A percentile compares a stretch with the other conserved stretches of the same genome.
Conservation (phyloP, 768 basidiomycete species). For the Kwoniella newhampshirensis region DNA sequence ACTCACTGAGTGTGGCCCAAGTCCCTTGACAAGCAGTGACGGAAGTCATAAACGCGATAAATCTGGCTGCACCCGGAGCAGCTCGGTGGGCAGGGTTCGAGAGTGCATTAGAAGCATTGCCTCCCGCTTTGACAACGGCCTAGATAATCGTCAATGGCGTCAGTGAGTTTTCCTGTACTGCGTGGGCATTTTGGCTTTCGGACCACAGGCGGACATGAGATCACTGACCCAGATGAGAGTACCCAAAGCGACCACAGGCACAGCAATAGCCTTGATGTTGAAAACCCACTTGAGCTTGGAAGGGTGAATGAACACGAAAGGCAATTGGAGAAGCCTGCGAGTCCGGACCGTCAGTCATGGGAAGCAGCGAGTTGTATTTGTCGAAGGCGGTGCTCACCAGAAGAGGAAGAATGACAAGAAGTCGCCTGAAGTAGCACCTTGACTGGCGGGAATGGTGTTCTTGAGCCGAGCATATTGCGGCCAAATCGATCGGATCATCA, state of each 20-base stretch:
- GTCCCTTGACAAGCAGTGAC: conserved; percentile 37
- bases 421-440: conserved; percentile 40
- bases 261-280: conserved; percentile 38
- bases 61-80: conserved; percentile 27
- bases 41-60: conserved; percentile 34
- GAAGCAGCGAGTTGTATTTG: no score
- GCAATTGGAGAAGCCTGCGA: conserved; percentile 36
- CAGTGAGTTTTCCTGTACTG: no score
- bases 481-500: conserved; percentile 53
- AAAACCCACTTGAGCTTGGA: conserved; percentile 39
- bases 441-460: conserved; percentile 35
- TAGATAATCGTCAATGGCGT: no score
- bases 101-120: conserved; percentile 23
- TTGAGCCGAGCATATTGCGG: conserved; percentile 33
- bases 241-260: conserved; percentile 33
- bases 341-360: no score
- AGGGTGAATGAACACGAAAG: conserved; percentile 45
- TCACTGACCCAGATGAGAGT: conserved; percentile 38
- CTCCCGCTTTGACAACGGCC: conserved; percentile 29
- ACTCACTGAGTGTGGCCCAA: conserved; percentile 37
- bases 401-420: conserved; percentile 50
- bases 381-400: no score
- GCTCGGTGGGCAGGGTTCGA: conserved; percentile 27
- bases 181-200: no score
- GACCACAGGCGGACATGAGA: conserved; percentile 5